Evolutionary conservation across 2,329 filamentous ascomycete species (phyloP).

Genomic region (Paramyrothecium roridum): DNA sequence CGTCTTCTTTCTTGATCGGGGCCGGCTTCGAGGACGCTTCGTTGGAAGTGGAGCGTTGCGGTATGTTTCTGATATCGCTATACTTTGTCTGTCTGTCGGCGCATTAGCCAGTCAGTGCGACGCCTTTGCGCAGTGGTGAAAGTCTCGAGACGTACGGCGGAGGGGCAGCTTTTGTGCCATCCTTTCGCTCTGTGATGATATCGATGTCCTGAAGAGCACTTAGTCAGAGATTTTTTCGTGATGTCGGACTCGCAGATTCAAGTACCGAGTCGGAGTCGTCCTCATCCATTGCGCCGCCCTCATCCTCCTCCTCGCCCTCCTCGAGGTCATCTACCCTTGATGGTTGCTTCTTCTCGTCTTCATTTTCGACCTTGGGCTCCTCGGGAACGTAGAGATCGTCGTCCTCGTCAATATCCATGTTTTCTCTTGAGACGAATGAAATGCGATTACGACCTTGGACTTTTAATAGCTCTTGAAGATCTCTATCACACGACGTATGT

Average conservation of each 20-base stretch:
- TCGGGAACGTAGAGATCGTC: conserved; percentile 66
- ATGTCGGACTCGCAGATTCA: background rate
- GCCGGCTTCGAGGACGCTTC: conserved; percentile 45
- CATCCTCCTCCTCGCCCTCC: conserved; percentile 63
- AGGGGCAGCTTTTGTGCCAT: conserved; percentile 57
- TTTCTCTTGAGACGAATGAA: conserved; percentile 12
- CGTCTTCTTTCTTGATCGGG: conserved; percentile 43
- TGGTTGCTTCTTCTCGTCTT: conserved; percentile 21
- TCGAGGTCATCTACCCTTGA: conserved; percentile 53
- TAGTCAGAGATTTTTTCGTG: background rate
- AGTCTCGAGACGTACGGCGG: conserved; percentile 44
- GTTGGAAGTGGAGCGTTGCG: conserved; percentile 54
- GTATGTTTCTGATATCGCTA: conserved; percentile 64
- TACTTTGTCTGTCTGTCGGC: conserved; percentile 55
- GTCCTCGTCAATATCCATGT: conserved; percentile 67
- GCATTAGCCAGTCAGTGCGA: conserved; percentile 3
- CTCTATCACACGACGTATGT: background rate
- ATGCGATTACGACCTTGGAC: background rate
- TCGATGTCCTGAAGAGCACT: conserved; percentile 50
- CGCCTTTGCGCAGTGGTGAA: background rate
- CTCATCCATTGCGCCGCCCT: conserved; percentile 57
- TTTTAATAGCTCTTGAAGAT: conserved; percentile 19
- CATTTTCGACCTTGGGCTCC: conserved; percentile 40
- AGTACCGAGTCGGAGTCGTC: conserved; percentile 47
- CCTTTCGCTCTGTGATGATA: conserved; percentile 66